Evolutionary conservation across 176 grass and related monocot genomes (phyloP).

Genomic region (Bromus sterilis): DNA sequence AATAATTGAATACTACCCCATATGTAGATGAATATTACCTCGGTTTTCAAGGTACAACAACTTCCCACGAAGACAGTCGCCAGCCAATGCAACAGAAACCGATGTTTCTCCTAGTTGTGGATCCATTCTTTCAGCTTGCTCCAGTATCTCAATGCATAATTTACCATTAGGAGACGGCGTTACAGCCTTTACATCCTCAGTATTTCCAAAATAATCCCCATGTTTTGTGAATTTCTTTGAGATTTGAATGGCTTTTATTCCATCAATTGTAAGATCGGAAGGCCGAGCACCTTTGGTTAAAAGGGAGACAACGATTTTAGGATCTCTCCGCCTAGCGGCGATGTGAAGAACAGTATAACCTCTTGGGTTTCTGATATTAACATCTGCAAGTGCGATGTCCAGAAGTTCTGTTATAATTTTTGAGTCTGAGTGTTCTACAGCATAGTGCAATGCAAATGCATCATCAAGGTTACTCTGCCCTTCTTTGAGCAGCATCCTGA

Average conservation of each 20-base stretch:
- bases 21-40: slow-evolving; percentile 40
- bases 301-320: slow-evolving; percentile 80
- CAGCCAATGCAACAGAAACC: slow-evolving; percentile 62
- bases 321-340: slow-evolving; percentile 66
- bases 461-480: slow-evolving; percentile 71
- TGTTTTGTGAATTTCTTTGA: slow-evolving; percentile 58
- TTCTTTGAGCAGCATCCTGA: slow-evolving; percentile 71
- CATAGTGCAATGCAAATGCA: slow-evolving; percentile 79
- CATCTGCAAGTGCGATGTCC: slow-evolving; percentile 74
- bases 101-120: slow-evolving; percentile 67
- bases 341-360: slow-evolving; percentile 85
- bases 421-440: slow-evolving; percentile 67
- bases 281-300: slow-evolving; percentile 80
- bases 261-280: slow-evolving; percentile 54
- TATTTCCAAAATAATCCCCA: slow-evolving; percentile 33
- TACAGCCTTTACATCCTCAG: slow-evolving; percentile 56
- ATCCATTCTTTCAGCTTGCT: slow-evolving; percentile 71
- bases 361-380: slow-evolving; percentile 61
- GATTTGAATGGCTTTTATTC: slow-evolving; percentile 75
- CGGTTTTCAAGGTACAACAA: slow-evolving; percentile 83
- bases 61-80: slow-evolving; percentile 43
- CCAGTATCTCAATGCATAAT: slow-evolving; percentile 73
- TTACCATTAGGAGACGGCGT: slow-evolving; percentile 51
- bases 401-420: slow-evolving; percentile 80
- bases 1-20: no score